A percentile compares a stretch with the other conserved stretches of the same genome.
Conservation (phyloP, 1,139 yeast genomes). For the Kurtzmaniella quercitrusa region DNA sequence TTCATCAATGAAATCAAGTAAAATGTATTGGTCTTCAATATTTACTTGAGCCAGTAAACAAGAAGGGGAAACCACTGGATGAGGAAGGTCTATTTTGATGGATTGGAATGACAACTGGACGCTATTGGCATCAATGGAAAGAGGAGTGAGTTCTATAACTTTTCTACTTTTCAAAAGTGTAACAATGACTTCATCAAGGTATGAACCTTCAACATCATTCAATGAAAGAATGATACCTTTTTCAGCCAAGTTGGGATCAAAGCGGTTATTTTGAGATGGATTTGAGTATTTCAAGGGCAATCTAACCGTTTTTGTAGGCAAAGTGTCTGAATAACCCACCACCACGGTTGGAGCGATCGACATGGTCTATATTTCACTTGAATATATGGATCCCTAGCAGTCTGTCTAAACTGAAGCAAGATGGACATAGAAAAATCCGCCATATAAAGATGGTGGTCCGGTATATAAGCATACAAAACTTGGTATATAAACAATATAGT, state of each 20-base stretch:
- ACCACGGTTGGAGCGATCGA: conserved; percentile 8
- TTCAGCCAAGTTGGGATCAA: conserved; percentile 17
- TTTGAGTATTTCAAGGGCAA: conserved; percentile 30
- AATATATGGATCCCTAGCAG: background rate
- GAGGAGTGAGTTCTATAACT: conserved; percentile 29
- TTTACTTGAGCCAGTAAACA: conserved; percentile 18
- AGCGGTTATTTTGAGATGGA: conserved; percentile 19
- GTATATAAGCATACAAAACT: too few species aligned
- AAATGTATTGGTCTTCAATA: conserved; percentile 10
- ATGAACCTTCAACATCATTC: conserved; percentile 10
- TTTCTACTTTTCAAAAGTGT: conserved; percentile 27
- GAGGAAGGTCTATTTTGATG: conserved; percentile 29
- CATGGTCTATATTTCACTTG: background rate
- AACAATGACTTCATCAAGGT: conserved; percentile 22
- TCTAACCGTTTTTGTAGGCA: conserved; percentile 17
- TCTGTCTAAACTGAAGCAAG: background rate
- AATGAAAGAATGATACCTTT: conserved; percentile 25
- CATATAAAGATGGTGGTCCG: too few species aligned
- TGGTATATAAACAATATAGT: too few species aligned
- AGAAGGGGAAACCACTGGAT: conserved; percentile 22
- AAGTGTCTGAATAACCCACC: conserved; percentile 22
- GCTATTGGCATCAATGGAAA: conserved; percentile 18
- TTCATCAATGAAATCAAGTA: conserved; percentile 25
- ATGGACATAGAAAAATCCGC: too few species aligned
- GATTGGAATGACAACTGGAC: conserved; percentile 25